phyloP scores from a whole-genome alignment of 2,329 filamentous ascomycete species.

The Alternaria arborescens region DNA sequence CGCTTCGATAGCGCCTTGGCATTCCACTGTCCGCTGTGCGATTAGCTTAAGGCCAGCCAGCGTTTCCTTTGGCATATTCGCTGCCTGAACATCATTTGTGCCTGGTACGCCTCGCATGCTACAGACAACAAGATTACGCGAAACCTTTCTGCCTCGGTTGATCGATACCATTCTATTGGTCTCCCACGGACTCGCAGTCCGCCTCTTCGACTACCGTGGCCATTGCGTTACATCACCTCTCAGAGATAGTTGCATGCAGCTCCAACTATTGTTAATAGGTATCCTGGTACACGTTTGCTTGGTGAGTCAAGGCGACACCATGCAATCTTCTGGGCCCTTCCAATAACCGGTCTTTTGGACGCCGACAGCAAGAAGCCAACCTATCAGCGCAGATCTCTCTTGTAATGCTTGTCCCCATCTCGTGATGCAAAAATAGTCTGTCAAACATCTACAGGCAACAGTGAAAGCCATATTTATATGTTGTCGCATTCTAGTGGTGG shows the following conservation, averaged over 20 bases:
- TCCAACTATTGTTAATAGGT: conserved; percentile 30
- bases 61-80: conserved; percentile 1
- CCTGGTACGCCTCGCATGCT: conserved; percentile 10
- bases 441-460: conserved; percentile 25
- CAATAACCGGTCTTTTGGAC: conserved; percentile 11
- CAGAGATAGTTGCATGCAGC: conserved; percentile 25
- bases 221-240: conserved; percentile 20
- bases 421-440: conserved; percentile 40
- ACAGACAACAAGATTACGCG: conserved; percentile 12
- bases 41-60: conserved; percentile 3
- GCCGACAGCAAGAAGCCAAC: conserved; percentile 25
- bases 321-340: conserved; percentile 22
- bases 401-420: conserved; percentile 41
- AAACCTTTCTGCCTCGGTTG: not conserved
- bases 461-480: conserved; percentile 24
- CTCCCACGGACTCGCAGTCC: conserved; percentile 1
- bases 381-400: conserved; percentile 18
- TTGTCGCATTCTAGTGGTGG: conserved; percentile 27
- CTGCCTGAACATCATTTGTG: conserved; percentile 8
- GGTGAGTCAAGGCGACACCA: conserved; percentile 26
- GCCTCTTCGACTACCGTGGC: conserved; percentile 15
- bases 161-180: not conserved
- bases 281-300: conserved; percentile 1
- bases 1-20: conserved; percentile 5
- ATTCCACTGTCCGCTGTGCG: not conserved